These are phyloP conservation scores for Yarrowia sp. DNA, from an alignment of 805 yeast species.

Conservation along the genomic window DNA sequence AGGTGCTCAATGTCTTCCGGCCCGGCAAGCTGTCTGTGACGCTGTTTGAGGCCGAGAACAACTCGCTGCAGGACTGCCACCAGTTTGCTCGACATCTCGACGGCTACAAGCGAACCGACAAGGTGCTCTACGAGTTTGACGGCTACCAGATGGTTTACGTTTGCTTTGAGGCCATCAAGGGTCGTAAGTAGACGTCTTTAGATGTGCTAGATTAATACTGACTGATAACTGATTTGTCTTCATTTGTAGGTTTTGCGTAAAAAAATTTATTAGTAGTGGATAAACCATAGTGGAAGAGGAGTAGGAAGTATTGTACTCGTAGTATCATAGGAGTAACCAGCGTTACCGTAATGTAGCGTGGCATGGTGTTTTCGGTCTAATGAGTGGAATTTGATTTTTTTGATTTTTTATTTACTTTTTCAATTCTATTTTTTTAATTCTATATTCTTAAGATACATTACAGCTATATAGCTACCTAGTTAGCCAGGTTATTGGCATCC, in stretches of 20 bases:
- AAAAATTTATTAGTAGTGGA: too few species aligned
- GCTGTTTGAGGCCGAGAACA: slow-evolving; percentile 44
- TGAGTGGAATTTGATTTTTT: too few species aligned
- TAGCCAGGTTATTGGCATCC: too few species aligned
- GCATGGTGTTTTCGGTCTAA: too few species aligned
- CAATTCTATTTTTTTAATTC: neutral
- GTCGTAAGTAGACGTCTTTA: neutral
- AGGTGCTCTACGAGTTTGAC: slow-evolving; percentile 67
- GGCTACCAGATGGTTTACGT: slow-evolving; percentile 70
- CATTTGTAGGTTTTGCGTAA: too few species aligned
- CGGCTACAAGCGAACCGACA: slow-evolving; percentile 62
- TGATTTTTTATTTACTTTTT: neutral
- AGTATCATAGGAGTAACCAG: too few species aligned
- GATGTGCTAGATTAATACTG: neutral
- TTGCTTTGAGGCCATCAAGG: slow-evolving; percentile 48
- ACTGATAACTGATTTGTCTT: too few species aligned
- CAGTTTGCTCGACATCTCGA: slow-evolving; percentile 36
- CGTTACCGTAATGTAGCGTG: too few species aligned
- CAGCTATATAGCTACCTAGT: too few species aligned
- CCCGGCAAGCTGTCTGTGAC: slow-evolving; percentile 75
- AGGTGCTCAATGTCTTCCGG: slow-evolving; percentile 60
- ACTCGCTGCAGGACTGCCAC: slow-evolving; percentile 20
- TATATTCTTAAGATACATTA: too few species aligned
- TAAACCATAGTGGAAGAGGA: too few species aligned
- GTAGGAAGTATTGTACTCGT: too few species aligned